Evolutionary conservation across 2,329 filamentous ascomycete species (phyloP).

Genomic region (Aspergillus ruber): DNA sequence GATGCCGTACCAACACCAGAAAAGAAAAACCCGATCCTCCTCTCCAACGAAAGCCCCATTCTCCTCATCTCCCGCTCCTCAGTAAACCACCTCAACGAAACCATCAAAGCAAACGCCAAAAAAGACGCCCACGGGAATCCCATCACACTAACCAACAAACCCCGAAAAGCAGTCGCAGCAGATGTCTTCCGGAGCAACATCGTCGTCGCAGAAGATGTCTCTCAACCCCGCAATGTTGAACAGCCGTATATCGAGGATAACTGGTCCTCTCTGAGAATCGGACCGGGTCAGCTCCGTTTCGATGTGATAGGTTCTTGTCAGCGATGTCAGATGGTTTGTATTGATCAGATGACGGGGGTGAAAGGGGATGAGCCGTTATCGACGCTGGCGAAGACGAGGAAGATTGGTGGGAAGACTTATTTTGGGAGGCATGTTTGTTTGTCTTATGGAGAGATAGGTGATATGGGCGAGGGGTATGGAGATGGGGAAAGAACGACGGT

Average conservation of each 20-base stretch:
- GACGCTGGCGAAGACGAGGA: slow-evolving; percentile 79
- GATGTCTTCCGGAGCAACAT: slow-evolving; percentile 87
- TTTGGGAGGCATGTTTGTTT: slow-evolving; percentile 72
- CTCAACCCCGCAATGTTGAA: slow-evolving; percentile 39
- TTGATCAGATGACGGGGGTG: slow-evolving; percentile 75
- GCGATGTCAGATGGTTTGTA: slow-evolving; percentile 92
- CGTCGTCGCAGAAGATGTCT: slow-evolving; percentile 54
- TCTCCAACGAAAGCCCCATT: slow-evolving; percentile 93
- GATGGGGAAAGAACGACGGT: slow-evolving; percentile 21
- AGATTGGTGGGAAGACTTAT: slow-evolving; percentile 74
- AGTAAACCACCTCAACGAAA: slow-evolving; percentile 67
- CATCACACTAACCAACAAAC: slow-evolving; percentile 37
- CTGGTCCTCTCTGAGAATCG: slow-evolving; percentile 66
- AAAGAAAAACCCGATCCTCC: slow-evolving; percentile 54
- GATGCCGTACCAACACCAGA: slow-evolving; percentile 42
- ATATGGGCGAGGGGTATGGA: slow-evolving; percentile 5
- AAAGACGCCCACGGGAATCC: background rate
- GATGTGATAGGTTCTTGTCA: slow-evolving; percentile 75
- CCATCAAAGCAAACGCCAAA: slow-evolving; percentile 55
- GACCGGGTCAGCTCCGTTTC: slow-evolving; percentile 31
- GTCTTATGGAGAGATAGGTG: slow-evolving; percentile 19
- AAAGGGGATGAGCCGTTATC: slow-evolving; percentile 80
- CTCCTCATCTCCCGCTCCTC: slow-evolving; percentile 76
- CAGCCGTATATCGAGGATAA: slow-evolving; percentile 71
- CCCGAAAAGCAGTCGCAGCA: slow-evolving; percentile 54